These are phyloP conservation scores for Jatropha multifida DNA, from an alignment of 441 rosid genomes.

Conservation along the genomic window DNA sequence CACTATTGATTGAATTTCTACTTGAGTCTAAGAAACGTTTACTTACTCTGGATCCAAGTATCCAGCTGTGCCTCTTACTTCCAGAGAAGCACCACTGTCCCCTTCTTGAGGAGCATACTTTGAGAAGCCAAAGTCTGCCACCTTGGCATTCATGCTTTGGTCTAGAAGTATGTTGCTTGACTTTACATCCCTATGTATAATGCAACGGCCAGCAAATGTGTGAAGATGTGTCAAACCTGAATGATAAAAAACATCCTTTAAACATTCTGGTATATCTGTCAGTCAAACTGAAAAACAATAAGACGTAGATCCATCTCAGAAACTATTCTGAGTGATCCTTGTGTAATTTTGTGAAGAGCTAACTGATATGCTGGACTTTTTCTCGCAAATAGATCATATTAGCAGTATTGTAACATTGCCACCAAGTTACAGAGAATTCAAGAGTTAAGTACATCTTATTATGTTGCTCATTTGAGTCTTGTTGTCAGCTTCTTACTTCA, in stretches of 20 bases:
- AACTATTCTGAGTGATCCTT: neutral
- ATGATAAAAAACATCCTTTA: slow-evolving; percentile 15
- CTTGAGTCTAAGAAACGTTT: neutral
- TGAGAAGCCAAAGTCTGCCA: slow-evolving; percentile 78
- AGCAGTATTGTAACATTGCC: neutral
- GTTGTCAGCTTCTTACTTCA: neutral
- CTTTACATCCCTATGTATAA: slow-evolving; percentile 78
- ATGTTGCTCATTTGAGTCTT: slow-evolving; percentile 3
- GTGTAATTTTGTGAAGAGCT: neutral
- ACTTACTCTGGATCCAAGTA: slow-evolving; percentile 80
- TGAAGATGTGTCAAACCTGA: slow-evolving; percentile 69
- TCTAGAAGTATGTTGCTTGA: slow-evolving; percentile 80
- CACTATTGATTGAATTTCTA: neutral
- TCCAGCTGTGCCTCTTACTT: slow-evolving; percentile 83
- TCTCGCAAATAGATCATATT: neutral
- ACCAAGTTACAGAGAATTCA: neutral
- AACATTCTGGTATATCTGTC: neutral
- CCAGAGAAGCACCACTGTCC: slow-evolving; percentile 68
- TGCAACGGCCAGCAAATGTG: slow-evolving; percentile 50
- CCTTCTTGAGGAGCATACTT: slow-evolving; percentile 85
- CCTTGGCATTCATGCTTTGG: slow-evolving; percentile 70
- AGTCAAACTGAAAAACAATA: neutral
- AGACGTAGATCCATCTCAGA: neutral
- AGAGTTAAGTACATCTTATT: neutral
- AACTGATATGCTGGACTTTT: neutral